These are phyloP conservation scores for Rhexocercosporidium sp. DNA, from an alignment of 2,329 filamentous ascomycete species.

Conservation along the genomic window DNA sequence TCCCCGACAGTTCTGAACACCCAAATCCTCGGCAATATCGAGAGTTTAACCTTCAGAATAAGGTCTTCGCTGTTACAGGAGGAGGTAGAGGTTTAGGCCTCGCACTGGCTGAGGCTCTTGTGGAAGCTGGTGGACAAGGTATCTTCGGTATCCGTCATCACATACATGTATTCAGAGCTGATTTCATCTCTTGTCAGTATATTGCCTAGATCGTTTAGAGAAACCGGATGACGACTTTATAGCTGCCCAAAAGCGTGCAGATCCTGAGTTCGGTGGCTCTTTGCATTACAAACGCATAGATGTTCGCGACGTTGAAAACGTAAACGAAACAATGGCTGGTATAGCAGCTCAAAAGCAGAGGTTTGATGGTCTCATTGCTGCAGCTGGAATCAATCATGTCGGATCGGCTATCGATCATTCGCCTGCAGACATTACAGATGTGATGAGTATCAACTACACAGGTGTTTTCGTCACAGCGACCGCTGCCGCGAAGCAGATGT, in stretches of 20 bases:
- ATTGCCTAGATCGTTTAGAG: neutral
- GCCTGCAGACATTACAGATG: neutral
- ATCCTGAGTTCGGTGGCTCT: neutral
- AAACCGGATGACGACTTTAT: neutral
- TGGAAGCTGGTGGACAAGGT: slow-evolving; percentile 1
- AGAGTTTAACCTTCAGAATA: neutral
- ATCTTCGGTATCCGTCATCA: neutral
- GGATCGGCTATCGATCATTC: neutral
- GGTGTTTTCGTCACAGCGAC: neutral
- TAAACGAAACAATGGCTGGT: neutral
- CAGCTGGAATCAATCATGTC: slow-evolving; percentile 2
- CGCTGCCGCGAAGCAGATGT: slow-evolving; percentile 1
- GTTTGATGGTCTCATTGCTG: neutral
- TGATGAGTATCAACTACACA: slow-evolving; percentile 2
- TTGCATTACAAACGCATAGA: slow-evolving; percentile 2
- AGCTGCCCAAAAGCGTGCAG: neutral
- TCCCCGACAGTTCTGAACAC: neutral
- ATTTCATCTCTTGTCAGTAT: neutral
- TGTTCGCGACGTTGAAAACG: neutral
- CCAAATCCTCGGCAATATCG: neutral
- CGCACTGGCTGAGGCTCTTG: neutral
- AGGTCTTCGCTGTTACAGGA: slow-evolving; percentile 2
- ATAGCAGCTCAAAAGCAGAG: neutral
- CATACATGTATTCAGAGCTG: neutral
- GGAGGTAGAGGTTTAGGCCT: neutral